Evolutionary conservation across 441 rosid species (phyloP), one percentile per base, ranked within the genome.

Genomic region (Mallotus repandus): DNA sequence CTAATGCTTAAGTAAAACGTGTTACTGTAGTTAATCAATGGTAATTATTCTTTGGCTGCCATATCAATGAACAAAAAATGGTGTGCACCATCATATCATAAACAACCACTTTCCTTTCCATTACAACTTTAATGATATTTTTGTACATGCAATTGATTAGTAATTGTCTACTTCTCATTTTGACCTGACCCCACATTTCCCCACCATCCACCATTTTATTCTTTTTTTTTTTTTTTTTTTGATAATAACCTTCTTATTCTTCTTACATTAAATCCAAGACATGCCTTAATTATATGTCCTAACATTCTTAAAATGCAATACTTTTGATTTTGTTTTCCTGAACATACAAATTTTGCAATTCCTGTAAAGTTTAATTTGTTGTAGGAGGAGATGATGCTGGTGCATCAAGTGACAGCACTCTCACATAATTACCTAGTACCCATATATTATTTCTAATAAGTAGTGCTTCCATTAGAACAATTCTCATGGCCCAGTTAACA

Each of bases 101-200:
- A 21, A 46, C 58, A 58, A 21, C 48, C 48, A 73, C 5, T 75
- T 81, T 63, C 77, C 76, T 72, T 69, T 54, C 8, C 75, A 74
- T 81, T 74, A 65, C n/a, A 61, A 71, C 84, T 63, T 72, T 73
- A 65, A 76, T 78, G 72, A 78, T 78, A 49, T 57, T 21, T 25
- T 43, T 56, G 59, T 65, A 63, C 72, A 70, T 55, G 57, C 22
- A 3, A 50, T 74, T 62, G 58, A 68, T 74, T 74, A 55, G 41
- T 18, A 76, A 19, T 68, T 76, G 62, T 75, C 76, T 38, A 45
- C 15, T 7, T n/a, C 64, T 46, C 62, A 59, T 63, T 74, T 67
- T 72, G 66, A 53, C 66, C 65, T 45, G 25, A 62, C 75, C 72
- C 71, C 18, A 74, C 74, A 2, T 5, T 56, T 32, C 38, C 38